Evolutionary conservation across 495 filamentous ascomycete genomes (phyloP).

Genomic region (Neurospora sp.): DNA sequence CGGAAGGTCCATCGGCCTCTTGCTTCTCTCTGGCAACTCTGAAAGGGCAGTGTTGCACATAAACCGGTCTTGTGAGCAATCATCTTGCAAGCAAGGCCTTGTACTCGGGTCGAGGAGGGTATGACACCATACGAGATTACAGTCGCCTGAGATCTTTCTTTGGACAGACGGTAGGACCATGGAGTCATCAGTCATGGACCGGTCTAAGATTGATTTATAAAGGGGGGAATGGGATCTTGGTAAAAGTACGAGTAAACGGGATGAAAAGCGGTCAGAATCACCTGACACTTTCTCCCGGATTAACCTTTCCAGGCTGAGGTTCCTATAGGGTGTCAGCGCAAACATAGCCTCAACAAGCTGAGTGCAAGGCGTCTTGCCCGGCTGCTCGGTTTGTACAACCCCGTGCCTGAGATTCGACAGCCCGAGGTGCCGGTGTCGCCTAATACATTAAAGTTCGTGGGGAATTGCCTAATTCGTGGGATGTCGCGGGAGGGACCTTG

Average conservation of each 20-base stretch:
- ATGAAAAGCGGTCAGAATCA: not conserved
- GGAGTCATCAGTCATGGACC: not conserved
- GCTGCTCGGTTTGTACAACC: not conserved
- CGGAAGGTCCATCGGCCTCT: not conserved
- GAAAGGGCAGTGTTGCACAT: not conserved
- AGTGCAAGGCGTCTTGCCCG: not conserved
- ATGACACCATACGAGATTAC: conserved; percentile 11
- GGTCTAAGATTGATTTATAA: not conserved
- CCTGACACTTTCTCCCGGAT: not conserved
- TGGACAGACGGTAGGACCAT: not conserved
- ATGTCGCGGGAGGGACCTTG: not conserved
- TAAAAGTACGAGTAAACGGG: not conserved
- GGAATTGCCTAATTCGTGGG: not conserved
- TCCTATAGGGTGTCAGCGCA: not conserved
- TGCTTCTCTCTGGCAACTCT: not conserved
- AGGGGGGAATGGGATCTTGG: not conserved
- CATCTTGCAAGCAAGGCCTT: not conserved
- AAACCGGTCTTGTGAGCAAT: not conserved
- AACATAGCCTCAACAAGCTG: not conserved
- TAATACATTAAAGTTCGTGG: not conserved
- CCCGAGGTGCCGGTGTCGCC: not conserved
- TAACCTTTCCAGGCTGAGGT: not conserved
- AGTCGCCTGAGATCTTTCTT: conserved; percentile 3
- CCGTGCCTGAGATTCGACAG: not conserved
- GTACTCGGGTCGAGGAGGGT: not conserved